Conservation (phyloP, 1,139 yeast species). For the Nakaseomyces uthaithaninus region DNA sequence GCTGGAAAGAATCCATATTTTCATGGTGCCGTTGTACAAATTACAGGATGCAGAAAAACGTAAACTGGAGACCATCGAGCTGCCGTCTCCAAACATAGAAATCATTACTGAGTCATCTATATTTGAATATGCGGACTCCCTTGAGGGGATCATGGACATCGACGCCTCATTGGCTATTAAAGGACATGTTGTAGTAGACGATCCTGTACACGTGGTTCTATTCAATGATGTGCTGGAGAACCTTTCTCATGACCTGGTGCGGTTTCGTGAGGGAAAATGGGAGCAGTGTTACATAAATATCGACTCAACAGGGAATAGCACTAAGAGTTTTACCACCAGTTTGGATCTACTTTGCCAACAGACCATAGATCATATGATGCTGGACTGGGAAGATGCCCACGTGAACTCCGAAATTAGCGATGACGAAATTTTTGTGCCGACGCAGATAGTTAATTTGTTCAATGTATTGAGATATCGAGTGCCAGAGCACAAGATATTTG, state of each 20-base stretch:
- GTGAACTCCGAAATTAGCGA: not conserved
- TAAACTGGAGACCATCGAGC: not conserved
- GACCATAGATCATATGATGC: not conserved
- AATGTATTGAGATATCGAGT: slow-evolving; percentile 16
- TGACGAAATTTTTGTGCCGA: slow-evolving; percentile 20
- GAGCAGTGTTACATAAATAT: slow-evolving; percentile 15
- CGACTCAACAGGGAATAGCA: not conserved
- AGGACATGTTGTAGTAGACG: slow-evolving; percentile 14
- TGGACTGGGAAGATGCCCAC: not conserved
- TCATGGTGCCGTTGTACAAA: slow-evolving; percentile 24
- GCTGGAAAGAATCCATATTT: slow-evolving; percentile 21
- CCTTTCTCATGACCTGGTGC: slow-evolving; percentile 25
- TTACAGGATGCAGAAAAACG: not conserved
- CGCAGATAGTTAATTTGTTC: slow-evolving; percentile 25
- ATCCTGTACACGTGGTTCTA: slow-evolving; percentile 27
- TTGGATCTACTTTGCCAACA: slow-evolving; percentile 2
- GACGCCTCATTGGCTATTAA: slow-evolving; percentile 4
- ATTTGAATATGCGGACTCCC: slow-evolving; percentile 3
- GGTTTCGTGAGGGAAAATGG: slow-evolving; percentile 12
- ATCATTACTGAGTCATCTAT: not conserved
- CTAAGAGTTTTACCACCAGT: not conserved
- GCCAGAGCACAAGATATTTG: slow-evolving; percentile 26
- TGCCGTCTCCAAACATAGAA: not conserved
- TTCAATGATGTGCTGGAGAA: slow-evolving; percentile 25
- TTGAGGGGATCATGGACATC: slow-evolving; percentile 8